phyloP scores from a whole-genome alignment of 345 rosid genomes.

The Angophora floribunda region DNA sequence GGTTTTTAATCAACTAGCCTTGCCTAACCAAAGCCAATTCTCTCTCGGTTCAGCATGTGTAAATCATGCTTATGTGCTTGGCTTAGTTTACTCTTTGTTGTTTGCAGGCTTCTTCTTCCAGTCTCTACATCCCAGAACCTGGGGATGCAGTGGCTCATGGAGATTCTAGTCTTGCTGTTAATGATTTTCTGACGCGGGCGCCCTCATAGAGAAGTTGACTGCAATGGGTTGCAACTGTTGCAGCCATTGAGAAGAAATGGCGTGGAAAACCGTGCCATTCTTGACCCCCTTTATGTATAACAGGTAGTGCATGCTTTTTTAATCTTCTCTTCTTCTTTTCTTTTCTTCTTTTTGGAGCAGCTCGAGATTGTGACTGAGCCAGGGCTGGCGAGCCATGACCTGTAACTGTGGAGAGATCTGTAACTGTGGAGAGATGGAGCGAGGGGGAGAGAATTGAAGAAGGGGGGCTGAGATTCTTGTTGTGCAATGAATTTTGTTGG shows the following conservation, averaged over 20 bases:
- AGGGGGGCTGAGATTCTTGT: not conserved
- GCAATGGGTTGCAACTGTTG: not conserved
- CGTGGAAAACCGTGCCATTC: not conserved
- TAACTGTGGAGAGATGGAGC: not conserved
- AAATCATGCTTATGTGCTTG: not conserved
- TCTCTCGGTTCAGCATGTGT: not conserved
- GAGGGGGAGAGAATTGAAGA: not conserved
- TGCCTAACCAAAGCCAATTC: not conserved
- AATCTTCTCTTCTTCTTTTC: not conserved
- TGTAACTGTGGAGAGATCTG: not conserved
- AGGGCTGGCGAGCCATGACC: not conserved
- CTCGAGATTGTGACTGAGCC: not conserved
- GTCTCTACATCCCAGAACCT: constrained; percentile 83
- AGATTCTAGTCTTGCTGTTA: constrained; percentile 78
- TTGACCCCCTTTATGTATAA: not conserved
- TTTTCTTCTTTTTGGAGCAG: not conserved
- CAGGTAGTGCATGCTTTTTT: not conserved
- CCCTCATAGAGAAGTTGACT: not conserved
- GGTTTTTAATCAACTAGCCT: not conserved
- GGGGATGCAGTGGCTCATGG: constrained; percentile 97
- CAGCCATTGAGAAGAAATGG: not conserved
- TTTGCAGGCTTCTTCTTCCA: constrained; percentile 70
- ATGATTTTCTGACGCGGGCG: constrained; percentile 76
- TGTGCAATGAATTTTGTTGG: not conserved
- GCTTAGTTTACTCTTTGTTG: not conserved